Evolutionary conservation across 2,329 filamentous ascomycete genomes (phyloP).

Genomic region (Colletotrichum chlorophyti): DNA sequence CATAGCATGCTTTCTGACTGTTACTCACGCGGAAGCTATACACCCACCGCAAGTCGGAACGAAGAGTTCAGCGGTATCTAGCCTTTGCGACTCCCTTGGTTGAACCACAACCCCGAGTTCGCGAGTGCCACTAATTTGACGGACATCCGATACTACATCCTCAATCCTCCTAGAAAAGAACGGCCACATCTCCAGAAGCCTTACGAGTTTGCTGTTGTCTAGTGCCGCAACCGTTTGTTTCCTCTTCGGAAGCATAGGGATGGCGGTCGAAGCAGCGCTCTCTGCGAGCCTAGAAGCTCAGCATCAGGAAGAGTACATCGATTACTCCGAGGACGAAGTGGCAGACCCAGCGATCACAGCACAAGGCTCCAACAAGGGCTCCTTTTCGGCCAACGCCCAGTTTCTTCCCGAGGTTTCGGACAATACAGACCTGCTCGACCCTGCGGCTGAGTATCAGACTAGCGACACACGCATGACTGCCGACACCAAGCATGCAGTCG

Average conservation of each 20-base stretch:
- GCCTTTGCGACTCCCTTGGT: too few relatives aligned
- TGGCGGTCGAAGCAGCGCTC: constrained; percentile 19
- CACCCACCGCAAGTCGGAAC: too few relatives aligned
- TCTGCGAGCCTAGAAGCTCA: constrained; percentile 16
- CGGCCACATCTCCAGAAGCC: too few relatives aligned
- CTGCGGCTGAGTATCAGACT: constrained; percentile 33
- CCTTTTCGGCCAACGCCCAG: constrained; percentile 14
- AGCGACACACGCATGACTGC: background rate
- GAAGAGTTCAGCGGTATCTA: too few relatives aligned
- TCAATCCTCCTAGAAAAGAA: background rate
- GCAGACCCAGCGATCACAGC: constrained; percentile 1
- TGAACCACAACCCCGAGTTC: too few relatives aligned
- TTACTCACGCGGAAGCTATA: background rate
- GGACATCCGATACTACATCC: background rate
- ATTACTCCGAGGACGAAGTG: constrained; percentile 29
- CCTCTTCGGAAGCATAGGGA: background rate
- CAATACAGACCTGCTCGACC: background rate
- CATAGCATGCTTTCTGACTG: background rate
- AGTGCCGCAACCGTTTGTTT: too few relatives aligned
- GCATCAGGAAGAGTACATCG: constrained; percentile 22
- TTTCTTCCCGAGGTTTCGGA: background rate
- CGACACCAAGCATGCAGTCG: background rate
- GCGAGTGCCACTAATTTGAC: too few relatives aligned
- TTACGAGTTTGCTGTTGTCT: too few relatives aligned
- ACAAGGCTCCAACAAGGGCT: constrained; percentile 10